These are phyloP conservation scores for Pythium rhizo-oryzae DNA, from an alignment of 352 stramenopile genomes.

Conservation along the genomic window DNA sequence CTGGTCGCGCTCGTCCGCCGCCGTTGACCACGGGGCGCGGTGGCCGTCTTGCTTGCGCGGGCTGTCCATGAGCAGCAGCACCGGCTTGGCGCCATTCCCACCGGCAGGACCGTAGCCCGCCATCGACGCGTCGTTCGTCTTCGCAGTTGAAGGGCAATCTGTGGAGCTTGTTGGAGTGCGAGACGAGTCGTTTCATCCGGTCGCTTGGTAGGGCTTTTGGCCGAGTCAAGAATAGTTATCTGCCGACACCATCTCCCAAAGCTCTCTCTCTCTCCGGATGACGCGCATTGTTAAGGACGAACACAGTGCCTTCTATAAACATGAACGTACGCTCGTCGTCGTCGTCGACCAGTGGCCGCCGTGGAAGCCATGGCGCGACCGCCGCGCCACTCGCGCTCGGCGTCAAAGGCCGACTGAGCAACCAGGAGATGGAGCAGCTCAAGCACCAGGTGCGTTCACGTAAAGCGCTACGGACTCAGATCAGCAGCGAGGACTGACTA, in stretches of 20 bases:
- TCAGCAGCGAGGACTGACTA: no score
- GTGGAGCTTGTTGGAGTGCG: no score
- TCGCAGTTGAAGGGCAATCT: no score
- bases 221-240: no score
- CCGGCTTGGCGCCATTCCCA: not conserved
- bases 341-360: not conserved
- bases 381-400: conserved; percentile 31
- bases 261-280: no score
- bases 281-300: no score
- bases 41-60: conserved; percentile 21
- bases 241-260: no score
- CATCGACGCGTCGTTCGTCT: not conserved
- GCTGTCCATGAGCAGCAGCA: conserved; percentile 32
- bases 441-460: no score
- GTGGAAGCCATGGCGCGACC: not conserved
- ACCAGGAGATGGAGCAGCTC: conserved; percentile 74
- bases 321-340: not conserved
- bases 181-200: no score
- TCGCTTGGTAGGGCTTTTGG: no score
- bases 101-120: not conserved
- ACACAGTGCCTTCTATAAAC: no score
- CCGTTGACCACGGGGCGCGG: not conserved
- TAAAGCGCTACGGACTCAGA: no score
- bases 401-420: conserved; percentile 56
- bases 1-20: not conserved